These are phyloP conservation scores for Mycena sp. DNA, from an alignment of 1,284 basidiomycete genomes.

Conservation along the genomic window DNA sequence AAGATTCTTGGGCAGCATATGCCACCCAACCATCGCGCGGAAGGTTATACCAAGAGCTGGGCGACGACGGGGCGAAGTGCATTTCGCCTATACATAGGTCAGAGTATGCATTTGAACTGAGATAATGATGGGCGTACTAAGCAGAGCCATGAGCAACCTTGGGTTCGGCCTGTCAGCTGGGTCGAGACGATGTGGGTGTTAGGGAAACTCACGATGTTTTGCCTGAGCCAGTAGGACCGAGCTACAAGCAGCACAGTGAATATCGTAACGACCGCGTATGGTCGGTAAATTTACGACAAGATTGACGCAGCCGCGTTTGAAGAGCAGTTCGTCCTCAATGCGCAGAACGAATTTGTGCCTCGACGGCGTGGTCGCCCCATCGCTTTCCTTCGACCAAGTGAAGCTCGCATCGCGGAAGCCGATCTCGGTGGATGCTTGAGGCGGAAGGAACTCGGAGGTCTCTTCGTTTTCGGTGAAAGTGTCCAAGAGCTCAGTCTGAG, in stretches of 20 bases:
- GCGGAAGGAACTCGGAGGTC: constrained; percentile 37
- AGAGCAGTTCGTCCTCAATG: constrained; percentile 30
- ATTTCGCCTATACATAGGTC: constrained; percentile 54
- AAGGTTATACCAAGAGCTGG: constrained; percentile 71
- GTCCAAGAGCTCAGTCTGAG: constrained; percentile 60
- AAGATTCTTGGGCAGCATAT: constrained; percentile 82
- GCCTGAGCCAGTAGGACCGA: constrained; percentile 54
- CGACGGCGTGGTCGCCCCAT: constrained; percentile 39
- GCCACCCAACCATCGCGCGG: constrained; percentile 75
- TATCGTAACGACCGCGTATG: too few species aligned
- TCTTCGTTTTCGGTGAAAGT: constrained; percentile 42
- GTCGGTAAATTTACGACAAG: constrained; percentile 41
- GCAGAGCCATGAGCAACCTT: constrained; percentile 60
- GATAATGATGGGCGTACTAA: constrained; percentile 51
- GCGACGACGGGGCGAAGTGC: constrained; percentile 63
- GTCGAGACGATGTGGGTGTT: background rate
- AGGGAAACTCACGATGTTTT: constrained; percentile 37
- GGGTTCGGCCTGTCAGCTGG: background rate
- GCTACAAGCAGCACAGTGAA: background rate
- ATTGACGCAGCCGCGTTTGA: constrained; percentile 31
- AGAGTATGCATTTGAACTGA: background rate
- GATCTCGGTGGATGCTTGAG: constrained; percentile 38
- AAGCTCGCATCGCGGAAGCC: constrained; percentile 56
- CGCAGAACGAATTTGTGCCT: constrained; percentile 27
- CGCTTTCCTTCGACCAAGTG: constrained; percentile 50